Evolutionary conservation across 129 eudicot genomes (phyloP).

Genomic region (Scalesia atractyloides): DNA sequence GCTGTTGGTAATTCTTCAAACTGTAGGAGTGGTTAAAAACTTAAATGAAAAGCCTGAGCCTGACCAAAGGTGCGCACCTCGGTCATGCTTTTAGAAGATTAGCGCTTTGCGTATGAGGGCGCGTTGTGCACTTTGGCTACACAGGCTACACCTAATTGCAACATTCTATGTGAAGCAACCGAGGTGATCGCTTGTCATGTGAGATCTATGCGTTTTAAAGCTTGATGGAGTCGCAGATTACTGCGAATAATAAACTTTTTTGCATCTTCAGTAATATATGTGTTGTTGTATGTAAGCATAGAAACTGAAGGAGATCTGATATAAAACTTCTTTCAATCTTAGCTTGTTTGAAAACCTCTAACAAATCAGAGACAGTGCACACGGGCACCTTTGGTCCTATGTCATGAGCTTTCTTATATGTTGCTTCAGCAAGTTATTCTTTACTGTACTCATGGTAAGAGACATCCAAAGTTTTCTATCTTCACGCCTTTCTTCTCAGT

Average conservation of each 20-base stretch:
- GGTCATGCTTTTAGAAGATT: too few relatives aligned
- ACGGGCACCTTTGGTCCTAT: background rate
- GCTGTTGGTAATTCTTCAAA: background rate
- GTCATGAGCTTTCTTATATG: background rate
- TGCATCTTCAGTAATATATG: background rate
- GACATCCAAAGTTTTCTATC: background rate
- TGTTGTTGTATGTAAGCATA: background rate
- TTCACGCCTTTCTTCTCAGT: background rate
- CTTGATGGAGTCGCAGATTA: too few relatives aligned
- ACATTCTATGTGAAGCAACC: background rate
- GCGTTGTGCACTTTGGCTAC: background rate
- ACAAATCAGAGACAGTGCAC: background rate
- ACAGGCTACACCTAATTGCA: background rate
- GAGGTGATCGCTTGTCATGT: background rate
- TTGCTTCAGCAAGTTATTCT: background rate
- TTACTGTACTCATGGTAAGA: background rate
- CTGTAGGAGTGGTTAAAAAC: background rate
- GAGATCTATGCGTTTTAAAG: background rate
- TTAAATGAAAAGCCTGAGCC: too few relatives aligned
- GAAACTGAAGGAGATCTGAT: background rate
- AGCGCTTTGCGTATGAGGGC: too few relatives aligned
- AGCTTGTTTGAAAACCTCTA: background rate
- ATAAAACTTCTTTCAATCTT: background rate
- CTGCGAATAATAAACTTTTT: background rate
- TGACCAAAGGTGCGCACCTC: too few relatives aligned